These are phyloP conservation scores for Speleostelium caveatum DNA, from an alignment of 78 protist genomes.

Conservation along the genomic window DNA sequence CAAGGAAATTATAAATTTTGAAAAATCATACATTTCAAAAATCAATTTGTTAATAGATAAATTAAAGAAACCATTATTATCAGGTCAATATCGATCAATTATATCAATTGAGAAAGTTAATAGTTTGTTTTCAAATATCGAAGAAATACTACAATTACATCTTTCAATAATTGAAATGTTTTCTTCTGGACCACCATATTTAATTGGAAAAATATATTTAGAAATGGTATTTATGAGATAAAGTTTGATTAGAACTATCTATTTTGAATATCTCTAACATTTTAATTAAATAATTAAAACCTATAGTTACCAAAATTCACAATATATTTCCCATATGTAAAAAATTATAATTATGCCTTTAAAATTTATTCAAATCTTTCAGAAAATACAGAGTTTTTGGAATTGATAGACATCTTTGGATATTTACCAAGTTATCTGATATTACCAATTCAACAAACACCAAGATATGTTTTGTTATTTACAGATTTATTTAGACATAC, in stretches of 20 bases:
- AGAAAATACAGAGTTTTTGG: slow-evolving; percentile 20
- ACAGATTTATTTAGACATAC: slow-evolving; percentile 36
- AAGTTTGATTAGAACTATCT: background rate
- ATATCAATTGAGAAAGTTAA: slow-evolving; percentile 32
- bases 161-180: background rate
- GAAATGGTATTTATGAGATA: slow-evolving; percentile 10
- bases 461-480: slow-evolving; percentile 62
- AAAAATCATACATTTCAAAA: slow-evolving; percentile 51
- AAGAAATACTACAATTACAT: slow-evolving; percentile 49
- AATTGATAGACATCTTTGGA: slow-evolving; percentile 26
- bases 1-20: slow-evolving; percentile 58
- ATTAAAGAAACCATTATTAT: slow-evolving; percentile 40
- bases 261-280: background rate
- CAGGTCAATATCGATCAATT: background rate
- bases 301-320: slow-evolving; percentile 50
- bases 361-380: slow-evolving; percentile 37
- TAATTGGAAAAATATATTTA: slow-evolving; percentile 40
- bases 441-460: slow-evolving; percentile 73
- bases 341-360: slow-evolving; percentile 67
- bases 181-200: slow-evolving; percentile 14
- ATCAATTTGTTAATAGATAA: slow-evolving; percentile 14
- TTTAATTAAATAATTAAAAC: background rate
- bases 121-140: slow-evolving; percentile 54
- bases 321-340: slow-evolving; percentile 62
- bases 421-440: slow-evolving; percentile 63